Percentiles rank a stretch among this genome's conserved stretches.
phyloP scores from a whole-genome alignment of 2,329 filamentous ascomycete species.

The Lachnellula suecica region DNA sequence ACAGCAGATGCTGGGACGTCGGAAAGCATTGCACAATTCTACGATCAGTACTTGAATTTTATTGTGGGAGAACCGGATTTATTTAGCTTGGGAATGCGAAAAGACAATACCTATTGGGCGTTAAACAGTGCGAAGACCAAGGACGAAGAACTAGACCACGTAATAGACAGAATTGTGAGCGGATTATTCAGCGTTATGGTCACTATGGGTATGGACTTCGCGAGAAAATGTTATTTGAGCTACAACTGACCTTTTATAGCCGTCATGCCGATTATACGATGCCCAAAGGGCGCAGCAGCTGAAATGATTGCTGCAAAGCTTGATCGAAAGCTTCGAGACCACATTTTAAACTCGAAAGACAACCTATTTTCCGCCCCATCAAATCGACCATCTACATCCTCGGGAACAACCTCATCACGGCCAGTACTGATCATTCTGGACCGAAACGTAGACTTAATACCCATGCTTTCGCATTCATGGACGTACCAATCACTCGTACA shows the following conservation, averaged over 20 bases:
- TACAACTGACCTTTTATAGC: conserved; percentile 47
- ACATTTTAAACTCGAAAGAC: conserved; percentile 96
- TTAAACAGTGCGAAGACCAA: conserved; percentile 90
- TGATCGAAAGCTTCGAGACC: conserved; percentile 92
- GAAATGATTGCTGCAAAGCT: conserved; percentile 93
- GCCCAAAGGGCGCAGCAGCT: conserved; percentile 87
- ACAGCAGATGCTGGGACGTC: conserved; percentile 82
- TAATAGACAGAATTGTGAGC: conserved; percentile 89
- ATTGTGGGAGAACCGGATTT: conserved; percentile 93
- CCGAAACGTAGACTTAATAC: conserved; percentile 90
- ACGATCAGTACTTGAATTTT: conserved; percentile 96
- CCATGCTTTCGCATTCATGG: conserved; percentile 98
- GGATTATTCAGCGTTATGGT: conserved; percentile 97
- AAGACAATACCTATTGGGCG: conserved; percentile 90
- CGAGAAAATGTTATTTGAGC: background rate
- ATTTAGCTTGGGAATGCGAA: conserved; percentile 90
- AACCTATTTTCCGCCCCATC: conserved; percentile 76
- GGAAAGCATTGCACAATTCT: conserved; percentile 88
- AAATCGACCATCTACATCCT: conserved; percentile 55
- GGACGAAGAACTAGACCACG: conserved; percentile 83
- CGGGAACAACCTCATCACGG: conserved; percentile 68
- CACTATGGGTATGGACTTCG: conserved; percentile 74
- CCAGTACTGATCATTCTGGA: conserved; percentile 93
- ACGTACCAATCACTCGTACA: conserved; percentile 83
- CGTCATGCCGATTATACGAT: conserved; percentile 92